These are phyloP conservation scores for Boletus huronensis DNA, from an alignment of 768 basidiomycete genomes.

Conservation along the genomic window DNA sequence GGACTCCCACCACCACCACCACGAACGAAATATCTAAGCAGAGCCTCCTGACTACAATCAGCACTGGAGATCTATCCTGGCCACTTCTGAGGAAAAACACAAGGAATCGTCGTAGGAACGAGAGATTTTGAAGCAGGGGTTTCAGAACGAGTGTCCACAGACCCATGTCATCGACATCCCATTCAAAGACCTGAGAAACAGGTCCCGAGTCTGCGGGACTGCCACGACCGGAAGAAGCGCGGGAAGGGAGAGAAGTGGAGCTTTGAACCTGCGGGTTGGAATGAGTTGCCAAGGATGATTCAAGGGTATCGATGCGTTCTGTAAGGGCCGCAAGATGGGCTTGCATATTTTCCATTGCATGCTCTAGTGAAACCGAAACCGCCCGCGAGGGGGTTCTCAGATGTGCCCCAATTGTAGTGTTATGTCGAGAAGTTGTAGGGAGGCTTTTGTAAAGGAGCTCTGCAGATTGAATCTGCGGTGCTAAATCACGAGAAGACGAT, in stretches of 20 bases:
- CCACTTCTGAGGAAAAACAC: constrained; percentile 53
- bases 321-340: constrained; percentile 76
- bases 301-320: constrained; percentile 75
- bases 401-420: constrained; percentile 32
- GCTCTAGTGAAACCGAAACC: constrained; percentile 47
- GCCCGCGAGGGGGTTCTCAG: constrained; percentile 43
- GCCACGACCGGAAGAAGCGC: constrained; percentile 39
- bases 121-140: constrained; percentile 54
- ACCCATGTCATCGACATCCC: constrained; percentile 80
- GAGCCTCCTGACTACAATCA: constrained; percentile 66
- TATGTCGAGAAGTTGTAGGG: constrained; percentile 34
- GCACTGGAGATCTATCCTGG: constrained; percentile 60
- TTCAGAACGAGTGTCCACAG: constrained; percentile 75
- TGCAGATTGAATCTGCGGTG: constrained; percentile 37
- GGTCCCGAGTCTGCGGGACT: constrained; percentile 38
- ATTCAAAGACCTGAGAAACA: constrained; percentile 34
- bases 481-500: constrained; percentile 38
- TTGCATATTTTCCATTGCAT: constrained; percentile 76
- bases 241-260: constrained; percentile 41
- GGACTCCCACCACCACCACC: constrained; percentile 54
- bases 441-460: constrained; percentile 36
- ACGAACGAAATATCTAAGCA: constrained; percentile 79
- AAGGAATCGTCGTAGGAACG: constrained; percentile 46
- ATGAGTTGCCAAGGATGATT: constrained; percentile 36
- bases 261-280: constrained; percentile 34